A percentile compares a stretch with the other conserved stretches of the same genome.
Evolutionary conservation across 805 yeast species (phyloP).

Genomic region (Hermanozyma aechmeae): DNA sequence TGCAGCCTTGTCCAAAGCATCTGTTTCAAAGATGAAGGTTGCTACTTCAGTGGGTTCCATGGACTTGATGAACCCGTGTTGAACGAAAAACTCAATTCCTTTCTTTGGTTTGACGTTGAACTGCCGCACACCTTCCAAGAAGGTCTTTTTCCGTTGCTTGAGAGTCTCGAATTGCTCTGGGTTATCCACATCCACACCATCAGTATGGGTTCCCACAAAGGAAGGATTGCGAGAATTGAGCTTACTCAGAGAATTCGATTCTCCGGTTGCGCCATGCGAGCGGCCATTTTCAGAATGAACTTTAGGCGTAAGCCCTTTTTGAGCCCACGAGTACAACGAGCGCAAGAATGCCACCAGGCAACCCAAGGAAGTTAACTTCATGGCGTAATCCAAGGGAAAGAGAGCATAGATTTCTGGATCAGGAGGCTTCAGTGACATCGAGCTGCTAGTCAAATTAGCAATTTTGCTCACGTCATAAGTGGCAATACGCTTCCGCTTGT

Average conservation of each 20-base stretch:
- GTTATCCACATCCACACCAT: slow-evolving; percentile 44
- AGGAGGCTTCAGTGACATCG: slow-evolving; percentile 46
- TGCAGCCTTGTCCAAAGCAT: slow-evolving; percentile 70
- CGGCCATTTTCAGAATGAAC: background rate
- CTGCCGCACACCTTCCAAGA: slow-evolving; percentile 65
- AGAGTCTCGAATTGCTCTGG: slow-evolving; percentile 78
- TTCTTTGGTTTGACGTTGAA: slow-evolving; percentile 82
- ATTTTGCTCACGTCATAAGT: slow-evolving; percentile 67
- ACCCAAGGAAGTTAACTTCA: slow-evolving; percentile 72
- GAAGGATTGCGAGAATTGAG: slow-evolving; percentile 22
- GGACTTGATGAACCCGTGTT: slow-evolving; percentile 52
- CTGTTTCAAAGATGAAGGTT: slow-evolving; percentile 56
- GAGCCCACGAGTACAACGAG: slow-evolving; percentile 83
- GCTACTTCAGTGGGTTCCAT: slow-evolving; percentile 67
- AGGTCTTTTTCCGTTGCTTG: slow-evolving; percentile 74
- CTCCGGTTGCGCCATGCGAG: slow-evolving; percentile 12
- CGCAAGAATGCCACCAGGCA: slow-evolving; percentile 75
- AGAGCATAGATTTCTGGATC: slow-evolving; percentile 42
- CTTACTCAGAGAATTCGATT: slow-evolving; percentile 17
- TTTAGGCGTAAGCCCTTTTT: slow-evolving; percentile 33
- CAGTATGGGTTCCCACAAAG: slow-evolving; percentile 9
- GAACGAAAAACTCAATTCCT: slow-evolving; percentile 59
- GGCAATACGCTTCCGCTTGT: slow-evolving; percentile 45
- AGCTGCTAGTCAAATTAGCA: slow-evolving; percentile 67
- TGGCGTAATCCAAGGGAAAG: slow-evolving; percentile 74